These are phyloP conservation scores for Zelonia costaricensis DNA, from an alignment of 208 protist genomes.

Conservation along the genomic window DNA sequence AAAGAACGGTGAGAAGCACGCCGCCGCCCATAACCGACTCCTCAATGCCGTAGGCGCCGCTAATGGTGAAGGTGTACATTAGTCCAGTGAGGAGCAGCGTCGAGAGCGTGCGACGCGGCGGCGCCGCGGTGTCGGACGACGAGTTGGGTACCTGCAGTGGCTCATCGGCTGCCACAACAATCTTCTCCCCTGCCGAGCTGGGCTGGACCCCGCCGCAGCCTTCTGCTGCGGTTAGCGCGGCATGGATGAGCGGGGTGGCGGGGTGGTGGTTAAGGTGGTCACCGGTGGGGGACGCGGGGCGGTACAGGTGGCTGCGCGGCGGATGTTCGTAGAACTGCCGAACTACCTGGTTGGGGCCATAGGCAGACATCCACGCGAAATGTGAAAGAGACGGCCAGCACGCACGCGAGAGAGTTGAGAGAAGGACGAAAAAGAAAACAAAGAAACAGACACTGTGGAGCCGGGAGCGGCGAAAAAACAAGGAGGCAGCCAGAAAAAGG, in stretches of 20 bases:
- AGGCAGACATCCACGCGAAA: conserved; percentile 3
- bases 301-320: conserved; percentile 46
- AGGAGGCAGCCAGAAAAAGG: no score
- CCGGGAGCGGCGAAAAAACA: no score
- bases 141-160: neutral
- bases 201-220: no score
- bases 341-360: neutral
- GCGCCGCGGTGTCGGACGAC: neutral
- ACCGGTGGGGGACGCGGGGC: neutral
- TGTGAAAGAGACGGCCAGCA: neutral
- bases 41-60: conserved; percentile 79
- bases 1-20: conserved; percentile 62
- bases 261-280: no score
- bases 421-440: no score
- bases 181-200: no score
- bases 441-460: no score
- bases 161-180: no score
- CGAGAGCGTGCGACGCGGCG: conserved; percentile 33
- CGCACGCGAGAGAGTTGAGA: neutral
- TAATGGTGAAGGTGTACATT: conserved; percentile 85
- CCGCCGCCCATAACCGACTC: conserved; percentile 82
- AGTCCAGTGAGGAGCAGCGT: conserved; percentile 68
- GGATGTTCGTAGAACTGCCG: conserved; percentile 77
- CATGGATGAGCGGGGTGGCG: no score
- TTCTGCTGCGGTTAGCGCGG: neutral